phyloP scores from a whole-genome alignment of 768 basidiomycete genomes.

The Russula sp. region DNA sequence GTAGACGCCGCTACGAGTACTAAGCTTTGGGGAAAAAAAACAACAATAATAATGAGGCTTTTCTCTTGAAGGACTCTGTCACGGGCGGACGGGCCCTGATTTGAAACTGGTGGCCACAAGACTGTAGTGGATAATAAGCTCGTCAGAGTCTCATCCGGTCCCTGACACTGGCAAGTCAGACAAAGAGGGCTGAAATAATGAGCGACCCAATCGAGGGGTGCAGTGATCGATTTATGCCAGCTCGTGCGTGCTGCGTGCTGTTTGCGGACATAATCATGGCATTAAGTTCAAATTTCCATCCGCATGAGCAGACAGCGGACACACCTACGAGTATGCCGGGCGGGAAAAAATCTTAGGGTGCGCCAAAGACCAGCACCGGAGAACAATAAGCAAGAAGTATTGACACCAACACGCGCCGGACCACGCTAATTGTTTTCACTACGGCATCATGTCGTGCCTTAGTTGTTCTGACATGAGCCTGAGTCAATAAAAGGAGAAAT shows the following conservation, averaged over 20 bases:
- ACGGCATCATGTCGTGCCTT: constrained; percentile 9
- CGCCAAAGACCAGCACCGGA: constrained; percentile 7
- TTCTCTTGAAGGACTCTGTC: constrained; percentile 9
- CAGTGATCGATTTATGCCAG: not conserved
- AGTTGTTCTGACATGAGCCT: constrained; percentile 1
- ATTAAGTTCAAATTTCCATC: not conserved
- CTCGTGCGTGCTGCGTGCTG: not conserved
- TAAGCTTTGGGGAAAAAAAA: constrained; percentile 9
- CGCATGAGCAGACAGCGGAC: not conserved
- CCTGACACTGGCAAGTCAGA: not conserved
- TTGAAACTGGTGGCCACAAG: constrained; percentile 7
- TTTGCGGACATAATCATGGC: not conserved
- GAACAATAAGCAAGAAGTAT: constrained; percentile 20
- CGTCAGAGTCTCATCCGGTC: not conserved
- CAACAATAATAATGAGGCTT: constrained; percentile 9
- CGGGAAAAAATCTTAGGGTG: not conserved
- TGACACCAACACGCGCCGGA: constrained; percentile 17
- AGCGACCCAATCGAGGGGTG: not conserved
- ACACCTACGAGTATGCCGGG: not conserved
- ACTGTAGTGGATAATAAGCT: not conserved
- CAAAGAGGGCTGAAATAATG: not conserved
- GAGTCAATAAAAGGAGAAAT: constrained; percentile 12
- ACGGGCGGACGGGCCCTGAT: not conserved
- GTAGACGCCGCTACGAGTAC: constrained; percentile 6
- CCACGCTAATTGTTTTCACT: constrained; percentile 15